Conservation (phyloP, 2,329 filamentous ascomycete genomes). For the Epichloe bromicola region DNA sequence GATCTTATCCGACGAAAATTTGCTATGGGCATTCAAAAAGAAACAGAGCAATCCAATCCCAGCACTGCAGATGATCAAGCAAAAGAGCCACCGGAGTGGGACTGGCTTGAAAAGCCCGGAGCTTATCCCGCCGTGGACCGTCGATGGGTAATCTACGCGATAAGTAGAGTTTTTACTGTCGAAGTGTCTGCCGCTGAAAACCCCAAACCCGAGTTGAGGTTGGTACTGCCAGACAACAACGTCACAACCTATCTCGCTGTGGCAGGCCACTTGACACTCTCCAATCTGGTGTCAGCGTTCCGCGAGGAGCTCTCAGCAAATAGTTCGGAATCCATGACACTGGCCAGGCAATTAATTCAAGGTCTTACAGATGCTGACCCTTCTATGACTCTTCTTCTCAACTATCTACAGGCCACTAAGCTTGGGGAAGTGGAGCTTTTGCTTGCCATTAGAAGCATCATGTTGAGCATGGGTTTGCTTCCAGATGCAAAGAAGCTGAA, state of each 20-base stretch:
- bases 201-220: slow-evolving; percentile 17
- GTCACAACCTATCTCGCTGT: slow-evolving; percentile 45
- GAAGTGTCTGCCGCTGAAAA: slow-evolving; percentile 29
- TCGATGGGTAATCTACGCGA: slow-evolving; percentile 50
- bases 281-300: slow-evolving; percentile 47
- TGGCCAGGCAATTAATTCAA: slow-evolving; percentile 48
- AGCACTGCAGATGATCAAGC: slow-evolving; percentile 9
- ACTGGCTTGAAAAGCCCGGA: slow-evolving; percentile 29
- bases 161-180: slow-evolving; percentile 48
- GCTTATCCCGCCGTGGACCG: slow-evolving; percentile 46
- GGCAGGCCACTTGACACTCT: slow-evolving; percentile 45
- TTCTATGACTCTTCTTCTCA: slow-evolving; percentile 52
- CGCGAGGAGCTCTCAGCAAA: slow-evolving; percentile 33
- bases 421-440: slow-evolving; percentile 55
- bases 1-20: slow-evolving; percentile 36
- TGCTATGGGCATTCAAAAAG: slow-evolving; percentile 23
- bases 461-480: slow-evolving; percentile 54
- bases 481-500: slow-evolving; percentile 25
- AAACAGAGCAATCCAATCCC: slow-evolving; percentile 3
- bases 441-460: slow-evolving; percentile 50
- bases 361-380: slow-evolving; percentile 54
- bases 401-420: slow-evolving; percentile 51
- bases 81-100: slow-evolving; percentile 33
- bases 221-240: slow-evolving; percentile 37
- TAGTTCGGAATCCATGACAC: slow-evolving; percentile 29